A percentile compares a stretch with the other conserved stretches of the same genome.
phyloP scores from a whole-genome alignment of 2,329 filamentous ascomycete species.

The Aureobasidium sp. region DNA sequence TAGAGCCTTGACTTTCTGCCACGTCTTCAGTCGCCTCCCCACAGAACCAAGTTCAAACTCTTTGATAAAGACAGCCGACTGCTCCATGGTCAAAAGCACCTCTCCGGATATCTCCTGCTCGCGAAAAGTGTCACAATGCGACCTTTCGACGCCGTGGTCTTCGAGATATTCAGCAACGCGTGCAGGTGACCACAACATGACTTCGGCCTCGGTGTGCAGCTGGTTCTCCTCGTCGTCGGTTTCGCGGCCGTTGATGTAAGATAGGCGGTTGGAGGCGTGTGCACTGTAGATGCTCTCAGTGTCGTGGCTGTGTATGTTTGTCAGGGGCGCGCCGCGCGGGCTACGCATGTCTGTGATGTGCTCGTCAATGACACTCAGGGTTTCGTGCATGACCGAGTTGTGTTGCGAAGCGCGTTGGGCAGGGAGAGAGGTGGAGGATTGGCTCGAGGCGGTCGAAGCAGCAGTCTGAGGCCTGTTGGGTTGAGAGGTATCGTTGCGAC shows the following conservation, averaged over 20 bases:
- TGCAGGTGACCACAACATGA: slow-evolving; percentile 70
- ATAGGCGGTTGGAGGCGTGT: slow-evolving; percentile 62
- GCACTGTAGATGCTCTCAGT: slow-evolving; percentile 78
- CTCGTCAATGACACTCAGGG: slow-evolving; percentile 91
- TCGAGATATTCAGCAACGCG: slow-evolving; percentile 88
- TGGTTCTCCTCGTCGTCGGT: slow-evolving; percentile 85
- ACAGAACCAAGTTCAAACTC: slow-evolving; percentile 91
- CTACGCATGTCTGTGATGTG: slow-evolving; percentile 83
- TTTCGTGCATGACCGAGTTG: slow-evolving; percentile 85
- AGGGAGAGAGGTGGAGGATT: neutral
- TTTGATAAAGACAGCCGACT: slow-evolving; percentile 90
- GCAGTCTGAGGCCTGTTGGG: neutral
- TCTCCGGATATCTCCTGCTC: slow-evolving; percentile 96
- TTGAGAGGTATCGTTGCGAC: neutral
- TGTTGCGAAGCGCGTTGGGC: slow-evolving; percentile 25
- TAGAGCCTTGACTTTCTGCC: slow-evolving; percentile 90
- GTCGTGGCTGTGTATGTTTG: slow-evolving; percentile 50
- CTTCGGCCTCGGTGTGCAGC: slow-evolving; percentile 63
- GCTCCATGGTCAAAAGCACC: slow-evolving; percentile 88
- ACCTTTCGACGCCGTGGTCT: slow-evolving; percentile 73
- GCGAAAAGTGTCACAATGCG: slow-evolving; percentile 87
- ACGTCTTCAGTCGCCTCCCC: slow-evolving; percentile 81
- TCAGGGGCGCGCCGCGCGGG: slow-evolving; percentile 52
- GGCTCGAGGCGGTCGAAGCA: neutral
- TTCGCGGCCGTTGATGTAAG: slow-evolving; percentile 89